These are phyloP conservation scores for Penstemon davidsonii DNA, from an alignment of 257 asterid species.

Conservation along the genomic window DNA sequence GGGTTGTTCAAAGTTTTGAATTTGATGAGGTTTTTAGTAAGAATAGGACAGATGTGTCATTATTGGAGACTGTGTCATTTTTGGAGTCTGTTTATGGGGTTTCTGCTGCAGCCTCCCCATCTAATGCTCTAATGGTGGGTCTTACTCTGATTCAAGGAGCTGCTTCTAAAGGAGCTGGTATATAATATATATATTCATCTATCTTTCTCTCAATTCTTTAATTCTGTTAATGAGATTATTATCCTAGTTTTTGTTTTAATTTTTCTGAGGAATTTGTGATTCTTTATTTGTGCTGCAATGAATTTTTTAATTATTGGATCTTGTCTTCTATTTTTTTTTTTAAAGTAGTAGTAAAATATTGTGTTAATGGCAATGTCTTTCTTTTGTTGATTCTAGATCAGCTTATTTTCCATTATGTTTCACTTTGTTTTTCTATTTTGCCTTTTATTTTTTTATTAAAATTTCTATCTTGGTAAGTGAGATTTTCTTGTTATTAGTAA, in stretches of 20 bases:
- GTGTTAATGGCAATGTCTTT: not conserved
- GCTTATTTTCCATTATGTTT: not conserved
- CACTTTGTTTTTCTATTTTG: not conserved
- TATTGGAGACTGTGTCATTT: conserved; percentile 43
- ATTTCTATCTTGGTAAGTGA: not conserved
- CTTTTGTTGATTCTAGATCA: not conserved
- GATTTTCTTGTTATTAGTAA: not conserved
- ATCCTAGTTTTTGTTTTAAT: not conserved
- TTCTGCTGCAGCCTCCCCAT: conserved; percentile 43
- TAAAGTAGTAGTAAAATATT: not conserved
- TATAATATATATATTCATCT: not conserved
- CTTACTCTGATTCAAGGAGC: conserved; percentile 86
- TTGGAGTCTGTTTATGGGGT: conserved; percentile 61
- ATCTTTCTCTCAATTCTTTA: conserved; percentile 24
- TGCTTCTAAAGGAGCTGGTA: conserved; percentile 83
- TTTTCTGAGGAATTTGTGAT: conserved; percentile 15
- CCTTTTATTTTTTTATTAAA: not conserved
- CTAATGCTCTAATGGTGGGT: conserved; percentile 67
- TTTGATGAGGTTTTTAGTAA: conserved; percentile 46
- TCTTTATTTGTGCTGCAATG: conserved; percentile 8
- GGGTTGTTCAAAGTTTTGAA: conserved; percentile 52
- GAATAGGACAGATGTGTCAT: conserved; percentile 46
- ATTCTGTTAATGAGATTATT: not conserved
- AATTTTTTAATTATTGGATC: conserved; percentile 16
- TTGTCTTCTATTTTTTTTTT: not conserved